These are phyloP conservation scores for Magnolia officinalis DNA, from an alignment of 164 flowering plant species.

Conservation along the genomic window DNA sequence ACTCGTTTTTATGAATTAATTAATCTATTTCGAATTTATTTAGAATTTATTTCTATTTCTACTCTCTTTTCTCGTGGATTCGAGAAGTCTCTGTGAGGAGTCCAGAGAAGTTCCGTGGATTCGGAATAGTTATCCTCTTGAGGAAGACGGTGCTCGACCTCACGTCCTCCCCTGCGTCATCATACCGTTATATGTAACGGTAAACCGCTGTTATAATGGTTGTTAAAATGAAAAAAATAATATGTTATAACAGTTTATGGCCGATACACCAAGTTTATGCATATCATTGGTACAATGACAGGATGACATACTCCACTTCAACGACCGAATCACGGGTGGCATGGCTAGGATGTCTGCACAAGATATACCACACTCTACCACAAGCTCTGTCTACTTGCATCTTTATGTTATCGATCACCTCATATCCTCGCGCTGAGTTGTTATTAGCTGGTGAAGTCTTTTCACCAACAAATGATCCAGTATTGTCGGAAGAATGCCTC, in stretches of 20 bases:
- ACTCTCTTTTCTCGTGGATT: no score
- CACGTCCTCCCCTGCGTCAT: no score
- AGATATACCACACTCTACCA: constrained; percentile 26
- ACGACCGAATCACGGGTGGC: constrained; percentile 29
- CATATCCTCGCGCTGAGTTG: constrained; percentile 17
- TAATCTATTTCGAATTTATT: no score
- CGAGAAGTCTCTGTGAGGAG: no score
- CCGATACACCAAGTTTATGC: background rate
- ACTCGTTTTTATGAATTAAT: no score
- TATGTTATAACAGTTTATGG: background rate
- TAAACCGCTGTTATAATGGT: no score
- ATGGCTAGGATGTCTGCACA: constrained; percentile 29
- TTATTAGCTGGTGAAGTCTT: constrained; percentile 10
- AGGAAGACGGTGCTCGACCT: no score
- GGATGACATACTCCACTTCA: constrained; percentile 12
- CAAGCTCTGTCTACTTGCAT: constrained; percentile 25
- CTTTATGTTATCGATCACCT: constrained; percentile 20
- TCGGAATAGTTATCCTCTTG: no score
- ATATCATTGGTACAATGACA: background rate
- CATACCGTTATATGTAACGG: no score
- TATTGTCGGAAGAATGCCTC: constrained; percentile 14
- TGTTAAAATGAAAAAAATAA: no score
- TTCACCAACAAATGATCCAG: constrained; percentile 15
- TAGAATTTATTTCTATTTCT: no score
- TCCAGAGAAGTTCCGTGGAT: no score